Evolutionary conservation across 164 flowering plant genomes (phyloP).

Genomic region (Vitis cinerea): DNA sequence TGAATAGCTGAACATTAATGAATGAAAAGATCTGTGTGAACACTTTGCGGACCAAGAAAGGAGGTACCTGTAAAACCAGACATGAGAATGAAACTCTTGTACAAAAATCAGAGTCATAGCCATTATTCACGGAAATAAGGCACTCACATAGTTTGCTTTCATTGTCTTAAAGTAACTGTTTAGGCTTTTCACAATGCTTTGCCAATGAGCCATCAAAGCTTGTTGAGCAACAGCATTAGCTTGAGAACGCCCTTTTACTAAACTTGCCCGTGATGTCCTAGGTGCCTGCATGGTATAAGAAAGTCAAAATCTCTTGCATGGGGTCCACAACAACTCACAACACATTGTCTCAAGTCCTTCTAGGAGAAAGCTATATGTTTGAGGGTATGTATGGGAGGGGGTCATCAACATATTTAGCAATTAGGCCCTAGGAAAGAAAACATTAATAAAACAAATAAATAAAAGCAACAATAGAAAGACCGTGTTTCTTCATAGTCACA

Average conservation of each 20-base stretch:
- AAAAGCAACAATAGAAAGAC: no score
- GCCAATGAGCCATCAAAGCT: slow-evolving; percentile 97
- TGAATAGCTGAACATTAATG: slow-evolving; percentile 92
- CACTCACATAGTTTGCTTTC: slow-evolving; percentile 86
- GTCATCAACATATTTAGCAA: no score
- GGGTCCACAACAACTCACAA: no score
- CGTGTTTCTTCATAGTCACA: no score
- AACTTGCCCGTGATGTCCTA: slow-evolving; percentile 83
- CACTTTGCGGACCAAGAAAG: slow-evolving; percentile 82
- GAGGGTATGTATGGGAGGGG: no score
- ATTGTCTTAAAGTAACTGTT: slow-evolving; percentile 62
- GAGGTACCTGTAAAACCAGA: slow-evolving; percentile 61
- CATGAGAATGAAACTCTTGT: slow-evolving; percentile 7
- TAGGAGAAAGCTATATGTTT: no score
- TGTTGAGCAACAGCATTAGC: slow-evolving; percentile 97
- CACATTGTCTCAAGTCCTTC: no score
- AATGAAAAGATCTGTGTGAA: slow-evolving; percentile 92
- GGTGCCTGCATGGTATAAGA: slow-evolving; percentile 69
- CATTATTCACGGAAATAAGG: not conserved
- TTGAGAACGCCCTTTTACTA: slow-evolving; percentile 88
- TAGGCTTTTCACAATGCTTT: slow-evolving; percentile 87
- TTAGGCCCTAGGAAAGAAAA: no score
- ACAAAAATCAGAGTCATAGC: not conserved
- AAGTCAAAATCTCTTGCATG: no score
- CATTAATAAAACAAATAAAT: no score